Evolutionary conservation across 257 asterid species (phyloP).

Genomic region (Solanum pennellii): DNA sequence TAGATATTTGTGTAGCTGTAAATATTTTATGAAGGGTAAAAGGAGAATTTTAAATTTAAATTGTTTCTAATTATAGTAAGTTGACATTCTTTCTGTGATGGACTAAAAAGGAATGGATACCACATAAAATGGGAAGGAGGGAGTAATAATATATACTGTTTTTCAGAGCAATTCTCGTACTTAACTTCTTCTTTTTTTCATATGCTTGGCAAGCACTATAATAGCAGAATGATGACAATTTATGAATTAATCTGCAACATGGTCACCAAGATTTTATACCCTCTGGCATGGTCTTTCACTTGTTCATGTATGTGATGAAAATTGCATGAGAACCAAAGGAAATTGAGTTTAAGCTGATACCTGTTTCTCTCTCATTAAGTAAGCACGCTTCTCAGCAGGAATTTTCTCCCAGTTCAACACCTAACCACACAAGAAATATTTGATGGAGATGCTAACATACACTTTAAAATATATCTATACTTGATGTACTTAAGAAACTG

Average conservation of each 20-base stretch:
- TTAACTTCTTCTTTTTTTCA: neutral
- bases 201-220: neutral
- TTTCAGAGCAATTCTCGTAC: neutral
- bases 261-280: neutral
- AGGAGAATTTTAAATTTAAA: too few relatives aligned
- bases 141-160: too few relatives aligned
- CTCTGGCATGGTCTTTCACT: neutral
- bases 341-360: conserved; percentile 12
- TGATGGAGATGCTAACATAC: neutral
- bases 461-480: neutral
- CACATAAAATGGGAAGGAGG: too few relatives aligned
- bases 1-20: too few relatives aligned
- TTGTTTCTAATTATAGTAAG: too few relatives aligned
- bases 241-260: neutral
- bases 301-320: neutral
- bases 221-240: neutral
- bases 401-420: conserved; percentile 77
- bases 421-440: conserved; percentile 14
- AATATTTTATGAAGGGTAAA: too few relatives aligned
- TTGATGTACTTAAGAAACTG: neutral
- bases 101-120: too few relatives aligned
- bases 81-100: too few relatives aligned
- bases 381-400: conserved; percentile 87
- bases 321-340: neutral
- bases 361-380: conserved; percentile 86